Evolutionary conservation across 306 rosid species (phyloP), one percentile per base, ranked within the genome.

Genomic region (Trichosanthes cucumerina): DNA sequence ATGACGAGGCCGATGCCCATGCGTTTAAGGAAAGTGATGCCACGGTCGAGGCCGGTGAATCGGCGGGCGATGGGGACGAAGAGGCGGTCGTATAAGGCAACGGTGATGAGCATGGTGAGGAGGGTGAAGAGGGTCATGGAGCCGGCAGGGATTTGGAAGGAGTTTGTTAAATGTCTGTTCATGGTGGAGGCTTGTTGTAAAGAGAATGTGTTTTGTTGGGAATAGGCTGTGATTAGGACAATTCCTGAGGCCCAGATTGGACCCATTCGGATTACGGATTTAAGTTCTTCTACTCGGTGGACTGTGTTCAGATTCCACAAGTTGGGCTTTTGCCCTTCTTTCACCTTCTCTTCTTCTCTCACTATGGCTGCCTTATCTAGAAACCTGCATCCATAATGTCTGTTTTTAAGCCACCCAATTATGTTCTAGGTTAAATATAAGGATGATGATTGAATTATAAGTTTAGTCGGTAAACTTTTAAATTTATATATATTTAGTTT

Each of bases 231-330:
- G 70, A 91, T 89, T 21, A 95, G 90, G 41, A 95, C 79, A n/a
- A 92, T 91, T 4, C 97, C 97, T 59, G 99, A 73, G 1, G 92
- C 99, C 99, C 99, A 92, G 65, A 95, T 95, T 5, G 99, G 99
- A 12, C 93, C 97, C 99, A 95, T 95, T 58, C 99, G 73, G 21
- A 95, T 90, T 28, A 92, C 49, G 24, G 97, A 88, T 66, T 95
- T 95, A 10, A 95, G 75, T 73, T 95, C 99, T 71, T 95, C 99
- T 1, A 92, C 93, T 41, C 99, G 83, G 33, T 95, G 99, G 46
- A 92, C 88, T 53, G 99, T 95, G 88, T 21, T 89, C 44, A 95
- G 75, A 28, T 80, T 87, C 99, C 99, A 95, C n/a, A 86, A 77
- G 69, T 92, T 86, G 13, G 99, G 99, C 18, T 71, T n/a, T 79